Evolutionary conservation across 2,329 filamentous ascomycete genomes (phyloP).

Genomic region (Fusarium sp.): DNA sequence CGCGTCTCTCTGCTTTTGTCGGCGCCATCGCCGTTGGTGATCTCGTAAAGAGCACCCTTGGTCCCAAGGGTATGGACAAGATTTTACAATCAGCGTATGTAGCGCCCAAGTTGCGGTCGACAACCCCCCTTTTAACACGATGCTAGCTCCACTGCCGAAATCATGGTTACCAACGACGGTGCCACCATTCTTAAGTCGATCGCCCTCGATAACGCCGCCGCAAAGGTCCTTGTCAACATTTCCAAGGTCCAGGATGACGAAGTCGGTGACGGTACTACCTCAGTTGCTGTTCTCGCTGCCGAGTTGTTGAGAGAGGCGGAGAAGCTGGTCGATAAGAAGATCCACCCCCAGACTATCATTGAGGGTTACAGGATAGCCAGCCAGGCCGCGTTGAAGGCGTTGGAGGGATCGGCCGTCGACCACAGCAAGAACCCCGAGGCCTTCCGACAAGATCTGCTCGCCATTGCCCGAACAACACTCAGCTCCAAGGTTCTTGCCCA

Average conservation of each 20-base stretch:
- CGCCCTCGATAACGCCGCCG: conserved; percentile 96
- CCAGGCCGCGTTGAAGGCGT: conserved; percentile 83
- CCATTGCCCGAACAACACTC: conserved; percentile 93
- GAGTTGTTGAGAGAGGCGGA: conserved; percentile 96
- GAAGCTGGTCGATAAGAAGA: conserved; percentile 97
- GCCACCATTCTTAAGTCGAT: conserved; percentile 99
- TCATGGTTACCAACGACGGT: conserved; percentile 98
- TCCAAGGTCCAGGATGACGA: conserved; percentile 99
- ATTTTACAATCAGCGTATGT: conserved; percentile 93
- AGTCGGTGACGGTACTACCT: conserved; percentile 97
- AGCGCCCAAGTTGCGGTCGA: conserved; percentile 27
- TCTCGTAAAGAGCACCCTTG: conserved; percentile 95
- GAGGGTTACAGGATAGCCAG: conserved; percentile 99
- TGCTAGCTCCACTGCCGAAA: conserved; percentile 88
- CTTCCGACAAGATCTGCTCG: conserved; percentile 89
- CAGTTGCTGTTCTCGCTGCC: conserved; percentile 94
- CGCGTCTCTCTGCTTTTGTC: conserved; percentile 96
- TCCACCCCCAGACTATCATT: conserved; percentile 99
- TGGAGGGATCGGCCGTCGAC: conserved; percentile 88
- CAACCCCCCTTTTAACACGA: conserved; percentile 41
- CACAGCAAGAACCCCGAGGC: conserved; percentile 85
- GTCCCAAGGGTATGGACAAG: conserved; percentile 99
- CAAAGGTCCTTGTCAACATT: conserved; percentile 98
- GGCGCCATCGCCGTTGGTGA: conserved; percentile 98
- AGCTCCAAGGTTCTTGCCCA: conserved; percentile 98